Percentiles rank a stretch among this genome's conserved stretches.
phyloP scores from a whole-genome alignment of 2,329 filamentous ascomycete genomes.

The Diaporthe citriasiana region DNA sequence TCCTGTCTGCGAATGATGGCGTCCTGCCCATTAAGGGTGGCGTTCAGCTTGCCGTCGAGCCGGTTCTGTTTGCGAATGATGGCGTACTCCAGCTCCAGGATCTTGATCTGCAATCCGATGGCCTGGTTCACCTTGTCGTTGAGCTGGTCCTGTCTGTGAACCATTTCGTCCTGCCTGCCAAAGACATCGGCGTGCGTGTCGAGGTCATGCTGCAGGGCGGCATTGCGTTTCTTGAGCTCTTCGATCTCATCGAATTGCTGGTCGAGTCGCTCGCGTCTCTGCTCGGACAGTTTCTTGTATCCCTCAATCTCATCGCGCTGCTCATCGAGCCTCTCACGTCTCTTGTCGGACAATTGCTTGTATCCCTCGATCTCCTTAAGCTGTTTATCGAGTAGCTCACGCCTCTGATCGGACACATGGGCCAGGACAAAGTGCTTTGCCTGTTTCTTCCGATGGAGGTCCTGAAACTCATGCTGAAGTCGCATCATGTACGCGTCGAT shows the following conservation, averaged over 20 bases:
- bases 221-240: background rate
- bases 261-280: background rate
- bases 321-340: too few species aligned
- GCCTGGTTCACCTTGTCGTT: background rate
- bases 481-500: background rate
- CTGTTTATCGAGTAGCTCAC: background rate
- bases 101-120: background rate
- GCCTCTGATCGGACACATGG: background rate
- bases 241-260: background rate
- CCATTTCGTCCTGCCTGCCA: background rate
- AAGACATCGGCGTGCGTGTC: background rate
- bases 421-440: background rate
- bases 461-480: background rate
- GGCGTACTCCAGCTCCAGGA: background rate
- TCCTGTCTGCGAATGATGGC: too few species aligned
- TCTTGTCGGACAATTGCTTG: background rate
- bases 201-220: background rate
- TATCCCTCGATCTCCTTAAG: background rate
- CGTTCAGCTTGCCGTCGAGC: background rate
- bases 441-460: too few species aligned
- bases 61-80: background rate
- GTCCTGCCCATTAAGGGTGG: too few species aligned
- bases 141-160: background rate
- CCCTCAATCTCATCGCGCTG: too few species aligned
- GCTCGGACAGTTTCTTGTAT: background rate